These are phyloP conservation scores for Cladosporium sphaerospermum DNA, from an alignment of 2,329 filamentous ascomycete genomes.

Conservation along the genomic window DNA sequence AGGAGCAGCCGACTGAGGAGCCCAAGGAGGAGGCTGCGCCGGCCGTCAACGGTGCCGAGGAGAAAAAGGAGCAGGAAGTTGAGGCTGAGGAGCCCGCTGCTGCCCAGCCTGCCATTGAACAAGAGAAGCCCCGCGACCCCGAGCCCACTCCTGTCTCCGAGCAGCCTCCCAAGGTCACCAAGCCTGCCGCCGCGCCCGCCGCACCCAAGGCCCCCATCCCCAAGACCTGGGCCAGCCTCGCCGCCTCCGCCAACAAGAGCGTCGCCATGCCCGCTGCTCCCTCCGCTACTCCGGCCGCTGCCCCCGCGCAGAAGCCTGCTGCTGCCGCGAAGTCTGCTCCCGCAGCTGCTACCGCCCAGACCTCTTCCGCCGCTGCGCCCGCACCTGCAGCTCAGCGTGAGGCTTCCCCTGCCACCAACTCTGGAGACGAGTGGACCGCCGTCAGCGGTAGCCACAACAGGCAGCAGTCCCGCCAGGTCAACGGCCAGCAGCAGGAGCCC, in stretches of 20 bases:
- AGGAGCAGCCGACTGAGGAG: constrained; percentile 23
- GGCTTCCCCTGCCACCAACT: constrained; percentile 33
- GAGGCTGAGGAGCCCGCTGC: constrained; percentile 25
- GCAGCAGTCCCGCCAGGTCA: constrained; percentile 60
- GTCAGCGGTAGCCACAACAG: constrained; percentile 72
- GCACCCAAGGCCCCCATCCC: constrained; percentile 50
- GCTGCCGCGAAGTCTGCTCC: constrained; percentile 25
- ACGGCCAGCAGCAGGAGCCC: constrained; percentile 55
- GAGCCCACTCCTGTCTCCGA: constrained; percentile 48
- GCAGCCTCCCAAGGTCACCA: constrained; percentile 25
- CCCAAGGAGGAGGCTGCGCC: constrained; percentile 20
- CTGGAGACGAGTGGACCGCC: constrained; percentile 81
- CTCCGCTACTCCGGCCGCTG: constrained; percentile 29
- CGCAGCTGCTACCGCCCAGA: constrained; percentile 20
- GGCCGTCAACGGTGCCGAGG: constrained; percentile 35
- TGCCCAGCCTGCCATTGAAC: constrained; percentile 31
- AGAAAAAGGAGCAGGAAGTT: constrained; percentile 29
- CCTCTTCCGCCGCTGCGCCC: constrained; percentile 21
- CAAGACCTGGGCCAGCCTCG: constrained; percentile 69
- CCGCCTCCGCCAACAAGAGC: constrained; percentile 44
- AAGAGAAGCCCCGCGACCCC: constrained; percentile 58
- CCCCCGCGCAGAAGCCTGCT: constrained; percentile 19
- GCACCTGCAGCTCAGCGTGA: constrained; percentile 27
- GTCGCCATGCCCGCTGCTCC: constrained; percentile 26
- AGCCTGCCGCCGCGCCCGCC: constrained; percentile 46